phyloP scores from a whole-genome alignment of 73 alveolate genomes.

The Stentor coeruleus region DNA sequence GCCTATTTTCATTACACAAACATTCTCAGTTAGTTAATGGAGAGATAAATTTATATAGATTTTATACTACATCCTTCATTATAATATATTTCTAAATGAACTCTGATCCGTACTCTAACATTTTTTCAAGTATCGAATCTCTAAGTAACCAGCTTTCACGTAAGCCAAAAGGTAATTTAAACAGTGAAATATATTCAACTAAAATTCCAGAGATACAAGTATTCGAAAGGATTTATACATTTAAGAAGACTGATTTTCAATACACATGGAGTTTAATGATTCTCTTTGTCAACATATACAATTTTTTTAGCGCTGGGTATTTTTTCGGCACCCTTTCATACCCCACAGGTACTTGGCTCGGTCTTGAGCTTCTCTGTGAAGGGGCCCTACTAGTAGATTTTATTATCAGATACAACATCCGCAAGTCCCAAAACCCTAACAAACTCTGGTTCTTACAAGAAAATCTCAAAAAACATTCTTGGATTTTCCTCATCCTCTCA shows the following conservation, averaged over 20 bases:
- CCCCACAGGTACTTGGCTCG: constrained; percentile 48
- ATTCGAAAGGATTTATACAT: neutral
- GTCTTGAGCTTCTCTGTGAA: constrained; percentile 43
- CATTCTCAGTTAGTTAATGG: too few relatives aligned
- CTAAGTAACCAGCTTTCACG: too few relatives aligned
- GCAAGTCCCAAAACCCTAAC: constrained; percentile 20
- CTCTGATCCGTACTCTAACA: too few relatives aligned
- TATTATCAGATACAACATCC: constrained; percentile 24
- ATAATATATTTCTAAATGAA: too few relatives aligned
- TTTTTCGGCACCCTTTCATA: constrained; percentile 48
- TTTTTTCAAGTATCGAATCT: too few relatives aligned
- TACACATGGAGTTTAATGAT: constrained; percentile 32
- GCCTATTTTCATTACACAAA: too few relatives aligned
- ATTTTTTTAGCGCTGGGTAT: constrained; percentile 45
- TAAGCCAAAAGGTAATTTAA: too few relatives aligned
- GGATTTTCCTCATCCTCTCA: constrained; percentile 30
- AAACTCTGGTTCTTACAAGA: constrained; percentile 46
- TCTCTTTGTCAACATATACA: constrained; percentile 30
- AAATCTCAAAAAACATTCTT: neutral
- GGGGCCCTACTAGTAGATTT: constrained; percentile 37
- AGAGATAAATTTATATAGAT: too few relatives aligned
- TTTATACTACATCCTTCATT: too few relatives aligned
- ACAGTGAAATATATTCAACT: neutral
- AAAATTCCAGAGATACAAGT: neutral
- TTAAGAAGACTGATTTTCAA: constrained; percentile 15